Conservation (phyloP, 139 green algal genomes). For the Pseudopediastrum boryanum region DNA sequence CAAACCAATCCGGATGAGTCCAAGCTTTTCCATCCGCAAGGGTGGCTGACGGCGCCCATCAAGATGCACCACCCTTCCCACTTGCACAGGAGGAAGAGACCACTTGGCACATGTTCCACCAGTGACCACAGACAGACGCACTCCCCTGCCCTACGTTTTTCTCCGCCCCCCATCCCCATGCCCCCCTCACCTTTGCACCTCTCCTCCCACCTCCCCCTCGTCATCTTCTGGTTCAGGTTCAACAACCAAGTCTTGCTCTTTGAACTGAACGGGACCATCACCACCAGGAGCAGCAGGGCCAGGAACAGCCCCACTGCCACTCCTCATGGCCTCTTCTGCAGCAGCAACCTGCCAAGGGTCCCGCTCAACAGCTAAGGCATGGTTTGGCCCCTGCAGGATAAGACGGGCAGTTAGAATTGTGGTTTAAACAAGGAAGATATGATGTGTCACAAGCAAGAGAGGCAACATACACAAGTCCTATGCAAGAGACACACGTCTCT, state of each 20-base stretch:
- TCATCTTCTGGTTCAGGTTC: conserved; percentile 68
- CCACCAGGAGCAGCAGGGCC: neutral
- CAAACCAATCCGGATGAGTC: too few relatives aligned
- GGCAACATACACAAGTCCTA: neutral
- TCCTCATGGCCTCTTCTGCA: conserved; percentile 21
- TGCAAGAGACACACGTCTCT: neutral
- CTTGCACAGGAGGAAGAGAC: neutral
- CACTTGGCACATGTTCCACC: too few relatives aligned
- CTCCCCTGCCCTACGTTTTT: too few relatives aligned
- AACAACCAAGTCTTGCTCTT: conserved; percentile 77
- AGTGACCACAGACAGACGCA: too few relatives aligned
- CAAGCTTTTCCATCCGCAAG: neutral
- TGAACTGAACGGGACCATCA: conserved; percentile 45
- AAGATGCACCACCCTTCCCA: neutral
- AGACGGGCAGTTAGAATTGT: too few relatives aligned
- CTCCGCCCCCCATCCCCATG: too few relatives aligned
- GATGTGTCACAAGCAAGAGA: too few relatives aligned
- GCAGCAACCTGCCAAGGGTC: conserved; percentile 53
- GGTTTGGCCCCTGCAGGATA: conserved; percentile 21
- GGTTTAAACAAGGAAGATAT: too few relatives aligned
- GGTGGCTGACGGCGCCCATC: neutral
- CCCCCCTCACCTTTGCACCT: conserved; percentile 43
- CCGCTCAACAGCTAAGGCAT: conserved; percentile 17
- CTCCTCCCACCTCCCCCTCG: conserved; percentile 43
- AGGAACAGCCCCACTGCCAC: neutral